phyloP scores from a whole-genome alignment of 345 rosid species.

The Pugionium cornutum region DNA sequence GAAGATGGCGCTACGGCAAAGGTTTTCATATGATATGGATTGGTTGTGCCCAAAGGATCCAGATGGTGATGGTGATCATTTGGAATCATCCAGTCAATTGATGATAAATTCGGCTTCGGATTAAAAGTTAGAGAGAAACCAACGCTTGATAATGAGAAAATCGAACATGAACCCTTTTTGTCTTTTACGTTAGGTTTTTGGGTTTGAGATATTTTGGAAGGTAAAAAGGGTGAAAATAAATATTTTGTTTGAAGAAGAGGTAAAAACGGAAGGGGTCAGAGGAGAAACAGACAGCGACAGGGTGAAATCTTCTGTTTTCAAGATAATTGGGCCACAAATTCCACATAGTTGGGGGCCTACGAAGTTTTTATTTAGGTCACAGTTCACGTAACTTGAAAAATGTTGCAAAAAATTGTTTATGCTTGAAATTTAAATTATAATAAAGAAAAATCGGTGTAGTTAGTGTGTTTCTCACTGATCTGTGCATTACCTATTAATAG shows the following conservation, averaged over 20 bases:
- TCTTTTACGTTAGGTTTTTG: constrained; percentile 16
- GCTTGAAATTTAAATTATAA: too few relatives aligned
- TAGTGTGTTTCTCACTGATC: too few relatives aligned
- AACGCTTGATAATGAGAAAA: too few relatives aligned
- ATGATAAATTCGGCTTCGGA: neutral
- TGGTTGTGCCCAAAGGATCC: constrained; percentile 36
- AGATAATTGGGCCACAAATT: constrained; percentile 23
- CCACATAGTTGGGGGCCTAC: neutral
- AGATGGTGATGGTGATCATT: constrained; percentile 42
- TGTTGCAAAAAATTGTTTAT: too few relatives aligned
- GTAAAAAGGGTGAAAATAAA: constrained; percentile 6
- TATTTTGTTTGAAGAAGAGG: neutral
- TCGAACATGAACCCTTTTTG: constrained; percentile 7
- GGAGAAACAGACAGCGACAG: too few relatives aligned
- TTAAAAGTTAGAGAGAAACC: neutral
- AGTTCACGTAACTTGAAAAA: neutral
- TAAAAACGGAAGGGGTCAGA: neutral
- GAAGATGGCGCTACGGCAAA: constrained; percentile 39
- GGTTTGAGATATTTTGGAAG: constrained; percentile 31
- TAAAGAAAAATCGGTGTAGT: neutral
- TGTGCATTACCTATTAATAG: too few relatives aligned
- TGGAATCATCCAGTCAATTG: constrained; percentile 22
- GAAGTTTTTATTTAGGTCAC: neutral
- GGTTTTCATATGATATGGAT: constrained; percentile 44
- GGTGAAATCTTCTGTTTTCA: too few relatives aligned